Base-by-base conservation (phyloP, 192 early-diverging fungal species). In the Piromyces finnis region DNA sequence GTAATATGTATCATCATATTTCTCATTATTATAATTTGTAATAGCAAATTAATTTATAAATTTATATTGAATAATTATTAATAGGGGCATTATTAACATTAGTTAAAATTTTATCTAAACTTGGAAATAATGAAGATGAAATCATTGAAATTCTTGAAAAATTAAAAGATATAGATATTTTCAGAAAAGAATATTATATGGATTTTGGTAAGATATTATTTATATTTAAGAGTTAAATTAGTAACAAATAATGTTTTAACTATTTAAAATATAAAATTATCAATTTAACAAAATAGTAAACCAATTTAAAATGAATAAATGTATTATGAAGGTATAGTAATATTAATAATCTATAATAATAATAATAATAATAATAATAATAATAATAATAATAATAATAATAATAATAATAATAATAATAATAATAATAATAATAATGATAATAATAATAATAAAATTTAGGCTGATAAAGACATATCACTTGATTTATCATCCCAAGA, bases 61-160 rank as follows among this genome's bases (percentile, higher is more conserved):
- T n/a, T n/a, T n/a, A n/a, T n/a, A n/a, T n/a, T n/a, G n/a, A n/a
- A n/a, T n/a, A n/a, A 32, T 26, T 36, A 15, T 29, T 22, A 35
- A 22, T 81, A 92, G 91, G 91, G 91, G 84, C 88, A 26, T 82
- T 92, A 68, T 84, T 90, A 82, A 86, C 91, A 15, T 29, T 92
- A 28, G 84, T 85, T n/a, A 86, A 91, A 84, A 86, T 92, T 26
- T 82, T 89, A 81, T 77, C 82, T 12, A 82, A 86, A 28, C 82
- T 91, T 78, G 39, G 77, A 79, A 77, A 82, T 81, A 17, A 85
- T 78, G 78, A 83, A 28, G 84, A 86, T 41, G 85, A 88, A 78
- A 84, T 83, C 12, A 82, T 89, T 28, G 82, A 85, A 15, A 80
- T 89, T 36, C 82, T 88, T 37, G 85, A 90, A 28, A 83, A 82